phyloP scores from a whole-genome alignment of 805 yeast genomes.

The Blastobotrys attinorum region DNA sequence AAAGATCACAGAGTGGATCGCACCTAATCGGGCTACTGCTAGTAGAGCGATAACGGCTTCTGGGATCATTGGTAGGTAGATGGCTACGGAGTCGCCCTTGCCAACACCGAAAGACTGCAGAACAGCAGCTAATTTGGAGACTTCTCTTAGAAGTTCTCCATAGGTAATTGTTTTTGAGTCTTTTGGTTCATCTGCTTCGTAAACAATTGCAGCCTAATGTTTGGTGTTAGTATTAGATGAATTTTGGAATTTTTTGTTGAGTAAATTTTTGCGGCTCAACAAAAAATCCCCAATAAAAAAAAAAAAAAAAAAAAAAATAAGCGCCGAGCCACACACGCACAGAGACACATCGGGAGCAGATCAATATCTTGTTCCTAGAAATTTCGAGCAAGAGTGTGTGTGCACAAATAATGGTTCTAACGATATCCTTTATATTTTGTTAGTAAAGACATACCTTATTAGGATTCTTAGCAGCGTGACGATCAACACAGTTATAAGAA shows the following conservation, averaged over 20 bases:
- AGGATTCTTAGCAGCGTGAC: constrained; percentile 87
- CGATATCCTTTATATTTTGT: too few species aligned
- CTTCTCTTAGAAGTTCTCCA: constrained; percentile 78
- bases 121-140: constrained; percentile 79
- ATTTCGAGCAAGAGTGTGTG: too few species aligned
- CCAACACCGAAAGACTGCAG: constrained; percentile 77
- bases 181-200: constrained; percentile 87
- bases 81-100: constrained; percentile 95
- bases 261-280: background rate
- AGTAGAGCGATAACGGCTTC: constrained; percentile 91
- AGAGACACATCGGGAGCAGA: too few species aligned
- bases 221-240: background rate
- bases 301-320: too few species aligned
- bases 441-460: too few species aligned
- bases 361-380: too few species aligned
- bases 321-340: too few species aligned
- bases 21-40: constrained; percentile 91
- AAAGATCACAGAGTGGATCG: constrained; percentile 90
- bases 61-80: constrained; percentile 96
- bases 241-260: too few species aligned
- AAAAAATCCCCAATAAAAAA: background rate
- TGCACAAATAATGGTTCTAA: too few species aligned
- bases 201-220: constrained; percentile 40
- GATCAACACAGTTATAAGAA: constrained; percentile 85
- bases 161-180: constrained; percentile 71